Evolutionary conservation across 2,329 filamentous ascomycete species (phyloP).

Genomic region (Pestalotiopsis sp.): DNA sequence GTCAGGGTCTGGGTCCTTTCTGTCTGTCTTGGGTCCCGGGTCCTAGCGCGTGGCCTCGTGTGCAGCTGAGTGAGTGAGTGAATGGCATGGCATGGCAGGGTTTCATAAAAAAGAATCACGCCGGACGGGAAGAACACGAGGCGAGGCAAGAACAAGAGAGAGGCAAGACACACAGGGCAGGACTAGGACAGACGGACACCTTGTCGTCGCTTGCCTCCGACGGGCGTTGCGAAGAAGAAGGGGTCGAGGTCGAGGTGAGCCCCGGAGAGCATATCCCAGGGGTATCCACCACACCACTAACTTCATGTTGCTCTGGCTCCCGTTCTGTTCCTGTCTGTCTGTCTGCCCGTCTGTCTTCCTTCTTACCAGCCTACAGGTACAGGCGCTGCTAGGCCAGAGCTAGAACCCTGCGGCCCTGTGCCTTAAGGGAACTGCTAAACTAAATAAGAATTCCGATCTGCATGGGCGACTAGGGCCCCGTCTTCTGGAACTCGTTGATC

Average conservation of each 20-base stretch:
- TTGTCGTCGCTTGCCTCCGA: conserved; percentile 8
- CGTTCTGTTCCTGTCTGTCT: not conserved
- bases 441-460: conserved; percentile 5
- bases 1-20: not conserved
- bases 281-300: not conserved
- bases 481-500: not conserved
- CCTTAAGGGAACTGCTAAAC: not conserved
- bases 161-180: not conserved
- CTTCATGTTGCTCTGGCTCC: not conserved
- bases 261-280: not conserved
- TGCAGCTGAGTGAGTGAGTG: not conserved
- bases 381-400: not conserved
- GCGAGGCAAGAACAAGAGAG: not conserved
- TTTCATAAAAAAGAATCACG: not conserved
- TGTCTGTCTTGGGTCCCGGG: too few relatives aligned
- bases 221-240: not conserved
- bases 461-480: not conserved
- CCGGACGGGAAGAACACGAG: not conserved
- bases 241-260: not conserved
- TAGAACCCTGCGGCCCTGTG: not conserved
- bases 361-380: not conserved
- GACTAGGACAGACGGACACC: not conserved
- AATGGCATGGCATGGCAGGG: not conserved
- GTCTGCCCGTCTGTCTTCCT: not conserved
- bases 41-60: not conserved